These are phyloP conservation scores for Pichia eremophila DNA, from an alignment of 805 yeast species.

Conservation along the genomic window DNA sequence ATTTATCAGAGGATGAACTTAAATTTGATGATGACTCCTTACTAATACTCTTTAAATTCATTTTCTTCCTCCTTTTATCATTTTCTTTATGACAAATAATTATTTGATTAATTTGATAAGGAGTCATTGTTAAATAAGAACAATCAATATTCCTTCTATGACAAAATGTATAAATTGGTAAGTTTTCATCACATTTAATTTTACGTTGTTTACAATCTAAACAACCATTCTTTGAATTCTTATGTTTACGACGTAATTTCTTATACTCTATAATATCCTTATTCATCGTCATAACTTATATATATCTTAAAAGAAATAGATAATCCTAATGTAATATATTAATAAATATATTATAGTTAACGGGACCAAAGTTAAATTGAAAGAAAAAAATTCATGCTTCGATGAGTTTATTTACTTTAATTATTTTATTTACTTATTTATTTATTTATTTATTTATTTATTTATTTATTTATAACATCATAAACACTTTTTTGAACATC, in stretches of 20 bases:
- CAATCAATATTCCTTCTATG: not conserved
- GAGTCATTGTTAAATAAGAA: conserved; percentile 11
- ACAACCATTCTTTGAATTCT: conserved; percentile 32
- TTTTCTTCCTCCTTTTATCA: not conserved
- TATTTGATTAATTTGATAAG: conserved; percentile 6
- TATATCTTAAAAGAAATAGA: no score
- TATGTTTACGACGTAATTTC: conserved; percentile 10
- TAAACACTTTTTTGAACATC: conserved; percentile 12
- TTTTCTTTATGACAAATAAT: not conserved
- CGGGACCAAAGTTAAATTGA: no score
- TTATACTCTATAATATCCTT: no score
- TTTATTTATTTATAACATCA: not conserved
- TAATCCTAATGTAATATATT: no score
- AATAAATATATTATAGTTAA: no score
- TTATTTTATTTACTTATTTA: no score
- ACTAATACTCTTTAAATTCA: not conserved
- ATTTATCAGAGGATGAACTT: not conserved
- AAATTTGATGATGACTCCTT: no score
- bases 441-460: not conserved
- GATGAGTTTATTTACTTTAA: no score
- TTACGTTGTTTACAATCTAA: conserved; percentile 30
- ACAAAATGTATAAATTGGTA: conserved; percentile 21
- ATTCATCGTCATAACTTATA: no score
- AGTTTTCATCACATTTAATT: conserved; percentile 26
- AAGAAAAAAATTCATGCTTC: no score